Evolutionary conservation across 2,329 filamentous ascomycete genomes (phyloP).

Genomic region (Remersonia thermophila): DNA sequence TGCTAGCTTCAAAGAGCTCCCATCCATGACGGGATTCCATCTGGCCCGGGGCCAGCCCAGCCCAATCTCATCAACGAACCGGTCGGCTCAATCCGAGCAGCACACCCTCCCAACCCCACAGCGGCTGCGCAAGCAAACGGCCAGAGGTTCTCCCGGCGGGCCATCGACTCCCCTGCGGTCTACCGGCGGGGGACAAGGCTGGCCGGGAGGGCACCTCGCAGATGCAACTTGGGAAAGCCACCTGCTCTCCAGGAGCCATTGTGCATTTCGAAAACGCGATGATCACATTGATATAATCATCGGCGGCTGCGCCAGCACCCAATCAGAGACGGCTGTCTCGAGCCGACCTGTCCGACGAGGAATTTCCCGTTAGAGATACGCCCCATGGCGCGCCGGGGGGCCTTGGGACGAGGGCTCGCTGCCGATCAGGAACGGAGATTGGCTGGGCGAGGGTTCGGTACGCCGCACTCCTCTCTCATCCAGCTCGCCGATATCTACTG

Average conservation of each 20-base stretch:
- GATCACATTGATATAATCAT: background rate
- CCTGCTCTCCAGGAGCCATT: no score
- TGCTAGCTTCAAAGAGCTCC: no score
- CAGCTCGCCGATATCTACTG: no score
- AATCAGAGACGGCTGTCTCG: background rate
- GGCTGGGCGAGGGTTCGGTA: no score
- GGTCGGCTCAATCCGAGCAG: slow-evolving; percentile 7
- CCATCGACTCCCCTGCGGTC: no score
- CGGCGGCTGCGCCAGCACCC: background rate
- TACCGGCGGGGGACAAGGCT: background rate
- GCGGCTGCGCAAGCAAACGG: slow-evolving; percentile 2
- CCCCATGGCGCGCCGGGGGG: background rate
- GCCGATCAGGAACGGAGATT: no score
- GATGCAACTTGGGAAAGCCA: no score
- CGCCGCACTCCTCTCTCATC: no score
- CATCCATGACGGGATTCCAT: no score
- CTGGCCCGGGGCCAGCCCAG: background rate
- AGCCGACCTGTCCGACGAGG: background rate
- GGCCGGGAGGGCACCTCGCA: background rate
- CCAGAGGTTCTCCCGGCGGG: slow-evolving; percentile 1
- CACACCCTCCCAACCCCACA: slow-evolving; percentile 3
- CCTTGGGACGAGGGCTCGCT: background rate
- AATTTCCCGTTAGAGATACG: slow-evolving; percentile 4
- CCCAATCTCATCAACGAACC: background rate
- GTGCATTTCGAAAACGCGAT: no score